Percentiles rank a stretch among this genome's conserved stretches.
Evolutionary conservation across 108 stramenopile genomes (phyloP).

Genomic region (Craspedostauros australis): DNA sequence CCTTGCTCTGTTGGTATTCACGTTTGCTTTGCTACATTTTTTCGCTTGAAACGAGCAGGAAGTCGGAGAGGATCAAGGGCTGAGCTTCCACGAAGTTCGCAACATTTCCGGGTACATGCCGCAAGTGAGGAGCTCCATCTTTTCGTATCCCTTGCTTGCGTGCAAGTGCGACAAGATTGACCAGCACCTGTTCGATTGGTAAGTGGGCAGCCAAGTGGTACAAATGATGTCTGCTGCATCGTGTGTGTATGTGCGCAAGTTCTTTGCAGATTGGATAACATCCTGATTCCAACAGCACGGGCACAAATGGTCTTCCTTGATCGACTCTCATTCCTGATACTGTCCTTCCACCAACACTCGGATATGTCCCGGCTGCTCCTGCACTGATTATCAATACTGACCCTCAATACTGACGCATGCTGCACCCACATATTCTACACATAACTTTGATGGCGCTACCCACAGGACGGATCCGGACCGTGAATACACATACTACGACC

Average conservation of each 20-base stretch:
- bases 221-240: no score
- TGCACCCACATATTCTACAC: neutral
- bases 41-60: neutral
- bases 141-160: slow-evolving; percentile 71
- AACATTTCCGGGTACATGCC: slow-evolving; percentile 57
- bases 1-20: neutral
- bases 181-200: slow-evolving; percentile 62
- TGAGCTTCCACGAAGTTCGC: slow-evolving; percentile 47
- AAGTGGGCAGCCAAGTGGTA: neutral
- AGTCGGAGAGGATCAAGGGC: slow-evolving; percentile 45
- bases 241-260: no score
- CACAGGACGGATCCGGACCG: slow-evolving; percentile 46
- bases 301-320: no score
- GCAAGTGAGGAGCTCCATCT: slow-evolving; percentile 48
- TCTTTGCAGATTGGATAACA: no score
- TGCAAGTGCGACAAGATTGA: slow-evolving; percentile 61
- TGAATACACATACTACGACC: slow-evolving; percentile 58
- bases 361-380: no score
- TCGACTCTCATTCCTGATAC: no score
- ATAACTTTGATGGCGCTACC: neutral
- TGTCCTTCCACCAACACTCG: no score
- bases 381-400: no score
- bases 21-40: neutral
- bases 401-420: neutral
- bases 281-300: no score